These are phyloP conservation scores for Thymus mandschuricus DNA, from an alignment of 257 asterid genomes.

Conservation along the genomic window DNA sequence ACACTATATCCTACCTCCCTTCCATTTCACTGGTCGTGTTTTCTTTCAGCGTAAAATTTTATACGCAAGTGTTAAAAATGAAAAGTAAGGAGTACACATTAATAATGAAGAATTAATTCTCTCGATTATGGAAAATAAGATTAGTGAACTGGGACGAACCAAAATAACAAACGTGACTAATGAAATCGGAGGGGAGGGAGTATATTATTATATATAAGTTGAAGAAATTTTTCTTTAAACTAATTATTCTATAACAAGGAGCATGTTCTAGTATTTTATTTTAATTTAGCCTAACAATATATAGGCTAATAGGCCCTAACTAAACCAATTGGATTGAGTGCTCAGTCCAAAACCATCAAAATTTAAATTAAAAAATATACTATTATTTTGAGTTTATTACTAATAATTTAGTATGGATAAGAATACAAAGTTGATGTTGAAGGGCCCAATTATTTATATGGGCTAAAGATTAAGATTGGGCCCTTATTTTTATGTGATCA, in stretches of 20 bases:
- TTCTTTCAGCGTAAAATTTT: too few species aligned
- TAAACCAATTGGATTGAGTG: background rate
- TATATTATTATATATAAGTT: background rate
- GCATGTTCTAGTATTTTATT: background rate
- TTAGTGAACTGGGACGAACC: too few species aligned
- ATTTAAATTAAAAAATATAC: too few species aligned
- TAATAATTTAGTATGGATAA: background rate
- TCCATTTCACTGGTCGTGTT: too few species aligned
- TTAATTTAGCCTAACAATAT: background rate
- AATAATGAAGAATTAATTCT: too few species aligned
- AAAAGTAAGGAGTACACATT: too few species aligned
- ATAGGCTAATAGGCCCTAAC: background rate
- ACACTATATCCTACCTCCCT: background rate
- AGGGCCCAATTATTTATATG: background rate
- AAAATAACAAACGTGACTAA: too few species aligned
- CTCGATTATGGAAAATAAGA: too few species aligned
- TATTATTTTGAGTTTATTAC: too few species aligned
- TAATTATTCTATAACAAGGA: background rate
- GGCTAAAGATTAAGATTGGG: background rate
- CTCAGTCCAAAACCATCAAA: background rate
- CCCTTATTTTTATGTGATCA: background rate
- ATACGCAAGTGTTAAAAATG: too few species aligned
- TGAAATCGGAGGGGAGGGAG: too few species aligned
- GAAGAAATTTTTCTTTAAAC: background rate
- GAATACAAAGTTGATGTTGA: background rate